These are phyloP conservation scores for Pilobolus umbonatus DNA, from an alignment of 192 early-diverging fungal genomes.

Conservation along the genomic window DNA sequence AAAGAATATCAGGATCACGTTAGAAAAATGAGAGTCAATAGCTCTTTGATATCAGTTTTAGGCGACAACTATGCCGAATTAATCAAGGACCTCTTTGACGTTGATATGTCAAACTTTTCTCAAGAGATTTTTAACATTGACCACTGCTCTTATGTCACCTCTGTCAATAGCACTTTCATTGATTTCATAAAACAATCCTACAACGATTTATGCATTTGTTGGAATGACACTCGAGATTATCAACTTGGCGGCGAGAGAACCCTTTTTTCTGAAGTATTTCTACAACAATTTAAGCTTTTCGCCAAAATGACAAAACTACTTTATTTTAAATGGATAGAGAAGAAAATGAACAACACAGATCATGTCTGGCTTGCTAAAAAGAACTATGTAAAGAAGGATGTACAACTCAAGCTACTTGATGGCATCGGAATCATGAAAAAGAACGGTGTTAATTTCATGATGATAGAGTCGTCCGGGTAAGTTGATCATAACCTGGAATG, in stretches of 20 bases:
- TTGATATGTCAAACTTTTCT: background rate
- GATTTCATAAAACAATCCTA: slow-evolving; percentile 1
- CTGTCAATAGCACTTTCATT: too few species aligned
- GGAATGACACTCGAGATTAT: background rate
- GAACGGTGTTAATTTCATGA: background rate
- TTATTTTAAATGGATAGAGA: slow-evolving; percentile 2
- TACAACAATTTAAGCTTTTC: slow-evolving; percentile 4
- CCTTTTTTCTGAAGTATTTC: background rate
- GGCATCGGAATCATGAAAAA: background rate
- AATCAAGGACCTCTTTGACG: background rate
- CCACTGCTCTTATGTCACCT: background rate
- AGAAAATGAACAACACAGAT: background rate
- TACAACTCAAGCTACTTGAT: background rate
- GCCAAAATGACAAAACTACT: background rate
- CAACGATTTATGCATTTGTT: background rate
- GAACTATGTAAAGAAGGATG: slow-evolving; percentile 1
- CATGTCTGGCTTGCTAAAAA: background rate
- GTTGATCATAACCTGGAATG: background rate
- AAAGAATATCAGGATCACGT: background rate
- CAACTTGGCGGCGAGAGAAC: background rate
- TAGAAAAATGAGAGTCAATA: background rate
- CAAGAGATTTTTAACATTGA: background rate
- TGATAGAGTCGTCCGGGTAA: background rate
- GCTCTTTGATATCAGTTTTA: background rate
- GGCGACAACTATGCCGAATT: background rate